Base-by-base conservation (phyloP, 2,329 filamentous ascomycete species). In the Taxawa tesnikishii region DNA sequence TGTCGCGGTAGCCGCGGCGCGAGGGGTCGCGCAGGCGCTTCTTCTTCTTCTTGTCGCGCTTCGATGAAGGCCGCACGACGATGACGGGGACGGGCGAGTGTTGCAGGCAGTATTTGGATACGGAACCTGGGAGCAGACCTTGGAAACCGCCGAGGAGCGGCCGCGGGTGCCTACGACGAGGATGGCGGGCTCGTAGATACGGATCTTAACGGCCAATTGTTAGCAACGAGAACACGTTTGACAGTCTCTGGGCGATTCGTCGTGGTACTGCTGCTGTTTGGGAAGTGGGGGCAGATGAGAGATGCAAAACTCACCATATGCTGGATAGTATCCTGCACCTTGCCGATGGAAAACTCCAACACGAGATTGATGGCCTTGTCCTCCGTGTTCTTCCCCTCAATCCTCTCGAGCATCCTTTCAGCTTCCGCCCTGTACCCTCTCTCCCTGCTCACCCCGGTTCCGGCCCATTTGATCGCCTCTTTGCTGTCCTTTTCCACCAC, bases 41-140 rank as follows among this genome's bases (percentile, higher is more conserved):
- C 37, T 72, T 70, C 58, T 90, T 92, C 62, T 92, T 92, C 59
- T 90, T 90, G 50, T 83, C 73, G 13, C 87, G 79, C 60, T 92
- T 92, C 39, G 82, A 80, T 18, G 79, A 81, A 21, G 87, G 85
- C 4, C 87, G 74, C 7, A 94, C 87, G 18, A 94, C 87, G 17
- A 94, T 87, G 6, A 94, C 87, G 1, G 87, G 87, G 2, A 94
- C 83, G 0, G 87, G 85, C 2, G 83, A 93, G 53, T 93, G 87
- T 51, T 94, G 87, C 9, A 94, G 68, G 48, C 87, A 94, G 58
- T 94, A 94, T 52, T 94, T 94, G 15, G 83, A 92, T 27, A 94
- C 87, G 0, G 82, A 90, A 41, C 84, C 90, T 29, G 83, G 83
- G 26, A 94, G 71, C 17, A 94, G 65, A 29, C 83, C 83, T 51